Percentiles rank a stretch among this genome's conserved stretches.
Conservation (phyloP, 2,329 filamentous ascomycete species). For the Scedosporium aurantiacum region DNA sequence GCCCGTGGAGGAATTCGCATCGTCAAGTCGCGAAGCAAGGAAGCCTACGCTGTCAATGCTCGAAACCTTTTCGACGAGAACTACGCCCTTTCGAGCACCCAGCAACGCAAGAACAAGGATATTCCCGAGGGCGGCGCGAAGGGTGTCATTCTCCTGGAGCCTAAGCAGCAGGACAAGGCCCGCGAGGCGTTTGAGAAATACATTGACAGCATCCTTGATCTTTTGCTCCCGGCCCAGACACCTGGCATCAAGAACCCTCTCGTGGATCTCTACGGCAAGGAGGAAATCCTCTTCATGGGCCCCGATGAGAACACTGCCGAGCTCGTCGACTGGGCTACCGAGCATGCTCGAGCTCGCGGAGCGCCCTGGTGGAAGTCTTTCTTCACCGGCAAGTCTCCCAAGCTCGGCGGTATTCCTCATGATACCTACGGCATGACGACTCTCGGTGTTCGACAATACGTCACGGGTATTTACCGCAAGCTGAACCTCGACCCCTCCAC, state of each 20-base stretch:
- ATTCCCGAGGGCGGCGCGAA: slow-evolving; percentile 98
- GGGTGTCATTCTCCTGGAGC: slow-evolving; percentile 89
- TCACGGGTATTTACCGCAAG: slow-evolving; percentile 95
- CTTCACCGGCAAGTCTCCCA: slow-evolving; percentile 97
- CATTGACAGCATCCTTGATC: slow-evolving; percentile 95
- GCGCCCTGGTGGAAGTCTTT: slow-evolving; percentile 99
- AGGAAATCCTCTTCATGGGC: slow-evolving; percentile 97
- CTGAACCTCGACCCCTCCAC: slow-evolving; percentile 74
- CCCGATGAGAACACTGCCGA: slow-evolving; percentile 98
- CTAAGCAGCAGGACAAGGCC: slow-evolving; percentile 87
- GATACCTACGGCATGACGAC: slow-evolving; percentile 98
- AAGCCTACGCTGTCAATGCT: slow-evolving; percentile 92
- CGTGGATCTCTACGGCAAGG: slow-evolving; percentile 85
- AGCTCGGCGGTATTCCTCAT: slow-evolving; percentile 91
- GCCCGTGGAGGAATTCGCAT: slow-evolving; percentile 95
- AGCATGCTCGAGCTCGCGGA: slow-evolving; percentile 76
- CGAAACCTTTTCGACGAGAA: slow-evolving; percentile 97
- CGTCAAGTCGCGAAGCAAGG: slow-evolving; percentile 93
- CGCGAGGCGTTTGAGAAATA: slow-evolving; percentile 97
- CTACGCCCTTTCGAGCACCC: slow-evolving; percentile 94
- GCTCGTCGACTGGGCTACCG: slow-evolving; percentile 96
- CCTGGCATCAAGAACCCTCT: slow-evolving; percentile 99
- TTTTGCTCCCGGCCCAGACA: slow-evolving; percentile 77
- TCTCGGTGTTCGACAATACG: slow-evolving; percentile 87
- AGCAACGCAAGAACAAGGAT: slow-evolving; percentile 99